Evolutionary conservation across 352 stramenopile species (phyloP).

Genomic region (Globisporangium abappressorium): DNA sequence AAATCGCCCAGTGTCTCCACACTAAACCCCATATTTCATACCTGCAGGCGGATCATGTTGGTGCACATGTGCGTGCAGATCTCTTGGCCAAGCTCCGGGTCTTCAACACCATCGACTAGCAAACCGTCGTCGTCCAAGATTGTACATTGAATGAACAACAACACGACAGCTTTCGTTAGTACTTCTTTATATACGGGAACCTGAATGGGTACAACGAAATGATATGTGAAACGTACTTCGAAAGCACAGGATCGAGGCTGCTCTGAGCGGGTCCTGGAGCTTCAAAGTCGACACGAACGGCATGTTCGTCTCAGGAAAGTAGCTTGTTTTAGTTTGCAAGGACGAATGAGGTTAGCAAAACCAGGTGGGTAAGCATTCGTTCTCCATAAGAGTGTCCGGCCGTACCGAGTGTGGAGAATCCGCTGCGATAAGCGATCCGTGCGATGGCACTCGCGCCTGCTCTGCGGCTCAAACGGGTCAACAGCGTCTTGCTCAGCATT

Average conservation of each 20-base stretch:
- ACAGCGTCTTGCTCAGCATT: too few relatives aligned
- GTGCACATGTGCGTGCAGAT: constrained; percentile 85
- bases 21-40: too few relatives aligned
- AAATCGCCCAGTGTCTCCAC: too few relatives aligned
- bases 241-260: constrained; percentile 88
- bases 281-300: constrained; percentile 87
- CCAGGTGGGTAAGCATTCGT: too few relatives aligned
- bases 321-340: constrained; percentile 25
- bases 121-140: constrained; percentile 86
- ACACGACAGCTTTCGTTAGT: constrained; percentile 17
- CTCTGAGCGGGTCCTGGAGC: constrained; percentile 83
- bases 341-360: too few relatives aligned
- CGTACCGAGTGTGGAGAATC: constrained; percentile 35
- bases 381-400: neutral
- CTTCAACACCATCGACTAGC: constrained; percentile 61
- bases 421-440: neutral
- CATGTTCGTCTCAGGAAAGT: constrained; percentile 80
- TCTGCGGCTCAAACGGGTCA: too few relatives aligned
- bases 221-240: constrained; percentile 40
- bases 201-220: constrained; percentile 5
- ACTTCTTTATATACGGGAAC: too few relatives aligned
- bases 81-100: constrained; percentile 77
- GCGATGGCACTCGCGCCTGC: too few relatives aligned
- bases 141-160: constrained; percentile 13
- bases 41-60: constrained; percentile 79